These are phyloP conservation scores for Papiliotrema terrestris DNA, from an alignment of 1,284 basidiomycete genomes.

Conservation along the genomic window DNA sequence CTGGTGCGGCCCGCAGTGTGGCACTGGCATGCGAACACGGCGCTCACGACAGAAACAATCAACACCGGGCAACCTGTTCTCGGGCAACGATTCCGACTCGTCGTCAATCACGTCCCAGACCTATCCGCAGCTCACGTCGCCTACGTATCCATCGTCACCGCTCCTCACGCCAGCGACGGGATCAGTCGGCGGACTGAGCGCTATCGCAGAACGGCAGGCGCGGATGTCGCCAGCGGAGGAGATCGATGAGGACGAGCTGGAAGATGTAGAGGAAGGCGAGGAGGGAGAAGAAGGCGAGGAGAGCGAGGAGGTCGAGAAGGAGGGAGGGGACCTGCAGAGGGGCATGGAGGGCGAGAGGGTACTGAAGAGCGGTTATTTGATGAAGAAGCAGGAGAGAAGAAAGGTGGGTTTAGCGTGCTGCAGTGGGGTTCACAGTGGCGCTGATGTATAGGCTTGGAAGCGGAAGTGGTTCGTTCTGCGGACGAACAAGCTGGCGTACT, in stretches of 20 bases:
- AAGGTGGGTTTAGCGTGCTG: constrained; percentile 61
- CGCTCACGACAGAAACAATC: constrained; percentile 6
- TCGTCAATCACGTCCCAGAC: constrained; percentile 56
- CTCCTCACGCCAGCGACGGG: constrained; percentile 24
- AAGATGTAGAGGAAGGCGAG: constrained; percentile 56
- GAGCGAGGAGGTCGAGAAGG: constrained; percentile 28
- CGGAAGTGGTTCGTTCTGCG: constrained; percentile 97
- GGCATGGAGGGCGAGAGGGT: constrained; percentile 69
- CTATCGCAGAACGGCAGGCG: constrained; percentile 28
- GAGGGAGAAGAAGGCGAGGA: constrained; percentile 48
- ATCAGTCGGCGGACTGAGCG: constrained; percentile 23
- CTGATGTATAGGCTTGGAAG: constrained; percentile 77
- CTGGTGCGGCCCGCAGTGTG: not conserved
- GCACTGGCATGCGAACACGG: no score
- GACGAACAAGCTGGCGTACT: constrained; percentile 87
- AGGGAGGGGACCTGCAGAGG: constrained; percentile 54
- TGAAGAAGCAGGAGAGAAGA: constrained; percentile 93
- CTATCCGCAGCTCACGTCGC: constrained; percentile 6
- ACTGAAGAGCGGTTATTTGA: constrained; percentile 85
- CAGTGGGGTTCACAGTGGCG: constrained; percentile 3
- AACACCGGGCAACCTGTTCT: constrained; percentile 10
- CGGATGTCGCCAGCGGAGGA: constrained; percentile 5
- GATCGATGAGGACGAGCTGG: constrained; percentile 64
- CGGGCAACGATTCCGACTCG: constrained; percentile 81
- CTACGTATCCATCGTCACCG: constrained; percentile 11